Percentiles rank a stretch among this genome's conserved stretches.
These are phyloP conservation scores for Pythium aquatile DNA, from an alignment of 352 stramenopile genomes.

Conservation along the genomic window DNA sequence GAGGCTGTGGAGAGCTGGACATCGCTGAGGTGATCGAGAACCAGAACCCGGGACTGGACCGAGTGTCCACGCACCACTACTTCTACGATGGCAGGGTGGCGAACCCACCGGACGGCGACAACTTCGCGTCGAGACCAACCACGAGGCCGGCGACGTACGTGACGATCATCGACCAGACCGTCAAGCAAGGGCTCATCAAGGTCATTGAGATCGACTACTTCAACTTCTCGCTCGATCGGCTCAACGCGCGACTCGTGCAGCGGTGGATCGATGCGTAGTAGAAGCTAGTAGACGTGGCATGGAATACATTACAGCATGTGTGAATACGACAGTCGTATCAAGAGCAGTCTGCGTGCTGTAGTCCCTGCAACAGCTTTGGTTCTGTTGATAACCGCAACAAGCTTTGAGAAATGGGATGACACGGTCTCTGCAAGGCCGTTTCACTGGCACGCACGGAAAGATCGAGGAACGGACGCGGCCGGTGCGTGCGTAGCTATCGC, in stretches of 20 bases:
- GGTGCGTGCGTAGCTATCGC: neutral
- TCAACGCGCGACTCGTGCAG: constrained; percentile 16
- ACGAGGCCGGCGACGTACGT: constrained; percentile 48
- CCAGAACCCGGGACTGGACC: constrained; percentile 31
- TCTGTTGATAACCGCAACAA: too few species aligned
- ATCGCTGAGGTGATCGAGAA: constrained; percentile 63
- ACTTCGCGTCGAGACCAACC: constrained; percentile 41
- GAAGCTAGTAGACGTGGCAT: neutral
- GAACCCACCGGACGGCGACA: constrained; percentile 35
- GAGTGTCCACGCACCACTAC: constrained; percentile 65
- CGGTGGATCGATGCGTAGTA: constrained; percentile 18
- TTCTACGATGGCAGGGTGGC: constrained; percentile 48
- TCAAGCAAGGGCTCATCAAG: constrained; percentile 45
- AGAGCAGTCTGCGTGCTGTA: too few species aligned
- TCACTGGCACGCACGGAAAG: neutral
- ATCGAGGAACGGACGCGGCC: neutral
- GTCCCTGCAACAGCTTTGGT: too few species aligned
- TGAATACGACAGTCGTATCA: too few species aligned
- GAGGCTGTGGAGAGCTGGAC: constrained; percentile 65
- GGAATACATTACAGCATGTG: too few species aligned
- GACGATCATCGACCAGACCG: constrained; percentile 53
- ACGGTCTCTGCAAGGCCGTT: neutral
- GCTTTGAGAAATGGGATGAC: too few species aligned
- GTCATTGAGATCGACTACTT: constrained; percentile 56
- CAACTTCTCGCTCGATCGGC: constrained; percentile 37